Evolutionary conservation across 2,329 filamentous ascomycete species (phyloP).

Genomic region (Aspergillus tamarii): DNA sequence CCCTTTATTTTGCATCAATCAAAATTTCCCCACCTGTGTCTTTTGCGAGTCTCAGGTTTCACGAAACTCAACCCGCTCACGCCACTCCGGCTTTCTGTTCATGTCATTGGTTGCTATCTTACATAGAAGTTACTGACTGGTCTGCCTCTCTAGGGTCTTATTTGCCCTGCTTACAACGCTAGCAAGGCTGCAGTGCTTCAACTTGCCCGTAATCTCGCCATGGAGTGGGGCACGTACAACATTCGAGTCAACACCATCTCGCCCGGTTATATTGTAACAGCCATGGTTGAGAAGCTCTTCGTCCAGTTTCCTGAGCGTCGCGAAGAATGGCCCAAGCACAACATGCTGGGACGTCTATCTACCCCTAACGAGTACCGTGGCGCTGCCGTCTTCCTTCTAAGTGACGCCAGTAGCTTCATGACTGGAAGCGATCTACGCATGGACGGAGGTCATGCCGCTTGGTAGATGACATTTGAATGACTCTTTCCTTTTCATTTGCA

Average conservation of each 20-base stretch:
- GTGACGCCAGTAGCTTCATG: constrained; percentile 58
- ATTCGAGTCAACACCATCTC: constrained; percentile 55
- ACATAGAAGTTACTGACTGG: constrained; percentile 3
- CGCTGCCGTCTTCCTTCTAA: constrained; percentile 51
- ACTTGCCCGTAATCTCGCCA: constrained; percentile 50
- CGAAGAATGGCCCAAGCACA: constrained; percentile 78
- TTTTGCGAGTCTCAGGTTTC: not conserved
- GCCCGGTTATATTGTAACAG: constrained; percentile 52
- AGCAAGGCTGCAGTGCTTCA: constrained; percentile 54
- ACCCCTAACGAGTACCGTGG: constrained; percentile 70
- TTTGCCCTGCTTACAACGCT: constrained; percentile 54
- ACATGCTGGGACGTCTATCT: constrained; percentile 77
- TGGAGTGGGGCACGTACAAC: constrained; percentile 52
- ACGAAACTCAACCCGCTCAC: constrained; percentile 7
- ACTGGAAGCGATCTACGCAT: constrained; percentile 58
- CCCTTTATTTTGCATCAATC: not conserved
- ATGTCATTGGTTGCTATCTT: not conserved
- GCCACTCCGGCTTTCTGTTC: constrained; percentile 3
- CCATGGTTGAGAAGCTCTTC: constrained; percentile 50
- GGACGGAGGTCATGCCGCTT: constrained; percentile 58
- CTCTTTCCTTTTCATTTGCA: not conserved
- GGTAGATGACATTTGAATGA: constrained; percentile 43
- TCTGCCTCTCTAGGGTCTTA: constrained; percentile 42
- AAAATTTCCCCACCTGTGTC: constrained; percentile 5
- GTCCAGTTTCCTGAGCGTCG: constrained; percentile 76